Conservation (phyloP, 2,329 filamentous ascomycete species). For the Microascus cirrosus region DNA sequence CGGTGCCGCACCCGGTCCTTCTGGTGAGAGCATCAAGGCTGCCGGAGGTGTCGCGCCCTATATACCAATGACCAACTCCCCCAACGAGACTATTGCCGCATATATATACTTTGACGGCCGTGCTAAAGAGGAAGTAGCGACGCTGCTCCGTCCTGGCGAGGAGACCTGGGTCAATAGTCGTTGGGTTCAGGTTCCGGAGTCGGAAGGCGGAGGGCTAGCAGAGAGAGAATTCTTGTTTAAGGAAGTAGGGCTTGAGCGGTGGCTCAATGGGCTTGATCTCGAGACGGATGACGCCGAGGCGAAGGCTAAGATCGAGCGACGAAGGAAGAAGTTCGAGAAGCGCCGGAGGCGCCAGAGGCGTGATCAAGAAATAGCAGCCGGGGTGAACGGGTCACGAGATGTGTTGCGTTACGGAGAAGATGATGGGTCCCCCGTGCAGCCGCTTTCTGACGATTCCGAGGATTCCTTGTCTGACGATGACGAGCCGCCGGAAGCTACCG, state of each 20-base stretch:
- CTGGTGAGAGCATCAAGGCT: slow-evolving; percentile 32
- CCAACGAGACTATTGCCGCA: slow-evolving; percentile 93
- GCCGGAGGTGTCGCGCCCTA: slow-evolving; percentile 65
- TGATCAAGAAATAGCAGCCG: slow-evolving; percentile 14
- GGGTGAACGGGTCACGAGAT: slow-evolving; percentile 20
- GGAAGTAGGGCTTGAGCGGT: slow-evolving; percentile 89
- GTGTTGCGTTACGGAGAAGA: slow-evolving; percentile 76
- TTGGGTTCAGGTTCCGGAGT: slow-evolving; percentile 89
- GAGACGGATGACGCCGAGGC: slow-evolving; percentile 84
- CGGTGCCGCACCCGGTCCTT: slow-evolving; percentile 50
- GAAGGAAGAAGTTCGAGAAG: slow-evolving; percentile 67
- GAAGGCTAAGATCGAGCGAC: slow-evolving; percentile 81
- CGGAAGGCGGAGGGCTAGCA: slow-evolving; percentile 85
- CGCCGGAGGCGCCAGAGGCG: slow-evolving; percentile 51
- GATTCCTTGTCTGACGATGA: slow-evolving; percentile 58
- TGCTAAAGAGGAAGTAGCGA: slow-evolving; percentile 93
- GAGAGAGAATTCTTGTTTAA: slow-evolving; percentile 96
- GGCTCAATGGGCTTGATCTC: slow-evolving; percentile 94
- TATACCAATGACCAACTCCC: slow-evolving; percentile 80
- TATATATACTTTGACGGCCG: slow-evolving; percentile 99
- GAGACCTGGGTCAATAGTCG: slow-evolving; percentile 99
- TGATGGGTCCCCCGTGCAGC: slow-evolving; percentile 63
- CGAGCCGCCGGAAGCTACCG: slow-evolving; percentile 84
- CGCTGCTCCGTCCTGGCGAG: slow-evolving; percentile 79
- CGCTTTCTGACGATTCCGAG: slow-evolving; percentile 53